Evolutionary conservation across 108 stramenopile genomes (phyloP), one percentile per base, ranked within the genome.

Genomic region (Cyclotella atomus): DNA sequence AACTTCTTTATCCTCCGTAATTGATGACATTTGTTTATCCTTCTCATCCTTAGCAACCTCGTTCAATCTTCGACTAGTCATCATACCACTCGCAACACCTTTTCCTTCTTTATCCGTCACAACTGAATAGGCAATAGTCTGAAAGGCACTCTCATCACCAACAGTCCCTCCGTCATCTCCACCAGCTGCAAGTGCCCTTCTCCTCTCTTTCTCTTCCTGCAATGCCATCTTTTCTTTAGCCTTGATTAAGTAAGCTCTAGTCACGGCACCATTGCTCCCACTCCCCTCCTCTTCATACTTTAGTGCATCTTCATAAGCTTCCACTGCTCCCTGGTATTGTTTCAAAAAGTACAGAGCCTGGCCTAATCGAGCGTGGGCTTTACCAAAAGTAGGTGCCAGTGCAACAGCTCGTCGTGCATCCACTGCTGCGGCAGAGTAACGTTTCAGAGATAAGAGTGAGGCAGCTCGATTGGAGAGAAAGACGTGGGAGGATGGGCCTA

Each of bases 331-430:
- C 43, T 72, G 76, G 61, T 92, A 96, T 45, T 94, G 86, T 47
- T 92, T 91, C 52, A 92, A 76, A 80, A 93, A 93, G 73, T 93
- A 92, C 59, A 93, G 64, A 8, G 91, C 86, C 74, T 92, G 91
- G 19, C 95, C 95, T 56, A 96, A 73, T 6, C 95, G 88, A 16
- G 94, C 91, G 73, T 96, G 94, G 3, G 97, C 98, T 84, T 99
- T 97, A 34, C 97, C 87, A 84, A 96, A 99, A 8, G 89, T 93
- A 5, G 92, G 91, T 45, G 93, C 92, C 61, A 95, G 46, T 24
- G 91, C 90, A 62, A 91, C 83, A 45, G 95, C 95, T 17, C 95
- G 87, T 5, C 87, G 79, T 6, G 92, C 90, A 68, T 95, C 95
- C 1, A 86, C 90, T 24, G 91, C 91, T 0, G 95, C 95, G 7